Conservation (phyloP, 1,284 basidiomycete genomes). For the Pyrrhoderma lamaoense region DNA sequence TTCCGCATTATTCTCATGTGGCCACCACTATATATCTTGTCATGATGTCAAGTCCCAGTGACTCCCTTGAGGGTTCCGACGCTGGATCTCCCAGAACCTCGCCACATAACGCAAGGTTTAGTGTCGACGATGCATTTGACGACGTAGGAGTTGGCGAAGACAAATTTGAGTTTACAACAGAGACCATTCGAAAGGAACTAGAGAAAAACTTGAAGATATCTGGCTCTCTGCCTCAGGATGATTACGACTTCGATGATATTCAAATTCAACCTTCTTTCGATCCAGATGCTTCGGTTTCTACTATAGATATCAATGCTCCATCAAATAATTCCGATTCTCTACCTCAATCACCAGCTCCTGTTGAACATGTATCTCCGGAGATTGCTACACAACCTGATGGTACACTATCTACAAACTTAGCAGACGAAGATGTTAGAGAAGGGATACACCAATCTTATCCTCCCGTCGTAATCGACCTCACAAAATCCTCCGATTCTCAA, state of each 20-base stretch:
- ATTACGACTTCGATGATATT: slow-evolving; percentile 23
- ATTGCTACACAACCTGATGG: neutral
- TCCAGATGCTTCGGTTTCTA: slow-evolving; percentile 49
- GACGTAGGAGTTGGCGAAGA: slow-evolving; percentile 40
- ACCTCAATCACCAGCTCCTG: slow-evolving; percentile 22
- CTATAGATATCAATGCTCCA: slow-evolving; percentile 37
- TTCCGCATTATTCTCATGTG: neutral
- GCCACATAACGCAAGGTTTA: slow-evolving; percentile 24
- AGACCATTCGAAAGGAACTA: slow-evolving; percentile 52
- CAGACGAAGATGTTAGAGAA: slow-evolving; percentile 4
- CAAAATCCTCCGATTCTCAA: slow-evolving; percentile 27
- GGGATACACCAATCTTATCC: slow-evolving; percentile 30
- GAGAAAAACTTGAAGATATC: slow-evolving; percentile 33
- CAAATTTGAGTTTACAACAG: slow-evolving; percentile 48
- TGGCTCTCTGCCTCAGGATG: slow-evolving; percentile 22
- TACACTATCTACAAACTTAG: neutral
- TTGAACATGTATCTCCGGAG: neutral
- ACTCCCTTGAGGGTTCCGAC: neutral
- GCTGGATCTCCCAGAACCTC: neutral
- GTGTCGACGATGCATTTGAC: slow-evolving; percentile 64
- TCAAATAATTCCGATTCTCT: slow-evolving; percentile 17
- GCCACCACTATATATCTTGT: neutral
- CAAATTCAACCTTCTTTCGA: slow-evolving; percentile 23
- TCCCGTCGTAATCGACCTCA: slow-evolving; percentile 40
- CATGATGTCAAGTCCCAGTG: neutral